A percentile compares a stretch with the other conserved stretches of the same genome.
Conservation (phyloP, 169 alveolate genomes). For the Plasmodium ovale region DNA sequence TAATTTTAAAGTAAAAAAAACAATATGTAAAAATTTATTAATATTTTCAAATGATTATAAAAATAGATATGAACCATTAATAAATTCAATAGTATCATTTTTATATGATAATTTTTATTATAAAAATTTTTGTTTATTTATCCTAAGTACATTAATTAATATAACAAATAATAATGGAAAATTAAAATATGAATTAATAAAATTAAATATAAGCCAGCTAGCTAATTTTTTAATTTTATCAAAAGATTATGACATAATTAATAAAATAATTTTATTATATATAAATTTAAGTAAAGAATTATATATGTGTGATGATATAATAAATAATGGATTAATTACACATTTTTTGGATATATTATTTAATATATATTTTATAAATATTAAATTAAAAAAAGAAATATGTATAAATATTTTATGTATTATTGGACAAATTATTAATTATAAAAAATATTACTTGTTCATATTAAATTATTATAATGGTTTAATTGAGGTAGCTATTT, state of each 20-base stretch:
- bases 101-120: not conserved
- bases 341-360: constrained; percentile 36
- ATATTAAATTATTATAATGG: constrained; percentile 47
- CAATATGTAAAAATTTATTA: constrained; percentile 29
- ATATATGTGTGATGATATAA: constrained; percentile 46
- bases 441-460: constrained; percentile 24
- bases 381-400: constrained; percentile 33
- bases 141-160: constrained; percentile 43
- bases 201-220: constrained; percentile 12
- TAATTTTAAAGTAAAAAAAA: constrained; percentile 52
- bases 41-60: constrained; percentile 53
- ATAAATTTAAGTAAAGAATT: constrained; percentile 43
- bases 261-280: constrained; percentile 28
- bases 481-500: constrained; percentile 12
- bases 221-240: constrained; percentile 32
- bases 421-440: constrained; percentile 49
- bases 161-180: constrained; percentile 47
- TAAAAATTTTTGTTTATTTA: constrained; percentile 28
- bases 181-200: constrained; percentile 6
- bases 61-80: constrained; percentile 24
- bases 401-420: constrained; percentile 62
- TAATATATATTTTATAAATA: constrained; percentile 12
- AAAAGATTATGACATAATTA: constrained; percentile 16
- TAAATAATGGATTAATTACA: constrained; percentile 35
- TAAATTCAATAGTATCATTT: constrained; percentile 34